phyloP scores from a whole-genome alignment of 1,139 yeast genomes.

The Wickerhamiella infanticola region DNA sequence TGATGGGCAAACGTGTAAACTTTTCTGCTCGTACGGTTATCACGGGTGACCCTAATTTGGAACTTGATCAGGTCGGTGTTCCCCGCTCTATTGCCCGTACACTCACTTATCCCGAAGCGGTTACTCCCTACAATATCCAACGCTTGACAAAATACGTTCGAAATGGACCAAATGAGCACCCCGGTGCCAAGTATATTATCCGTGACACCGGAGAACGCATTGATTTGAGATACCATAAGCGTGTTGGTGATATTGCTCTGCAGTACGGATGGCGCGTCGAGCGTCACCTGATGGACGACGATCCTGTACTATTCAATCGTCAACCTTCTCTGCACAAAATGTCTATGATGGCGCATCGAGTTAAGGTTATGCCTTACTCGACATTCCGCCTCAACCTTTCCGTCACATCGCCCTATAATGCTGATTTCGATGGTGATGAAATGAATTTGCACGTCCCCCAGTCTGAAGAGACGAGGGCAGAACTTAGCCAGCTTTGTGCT shows the following conservation, averaged over 20 bases:
- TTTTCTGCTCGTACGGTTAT: constrained; percentile 98
- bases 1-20: constrained; percentile 99
- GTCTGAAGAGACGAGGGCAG: constrained; percentile 96
- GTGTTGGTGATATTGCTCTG: constrained; percentile 95
- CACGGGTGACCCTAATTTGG: constrained; percentile 97
- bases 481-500: constrained; percentile 84
- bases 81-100: constrained; percentile 95
- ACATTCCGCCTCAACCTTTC: constrained; percentile 93
- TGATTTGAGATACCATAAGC: constrained; percentile 87
- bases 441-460: constrained; percentile 99
- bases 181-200: constrained; percentile 96
- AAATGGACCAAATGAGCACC: constrained; percentile 98
- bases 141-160: constrained; percentile 82
- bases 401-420: constrained; percentile 96
- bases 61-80: constrained; percentile 96
- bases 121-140: constrained; percentile 93
- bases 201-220: constrained; percentile 98
- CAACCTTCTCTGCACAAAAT: constrained; percentile 98
- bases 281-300: constrained; percentile 93
- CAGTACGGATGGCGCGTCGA: constrained; percentile 99
- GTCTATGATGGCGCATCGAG: constrained; percentile 99
- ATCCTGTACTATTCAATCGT: constrained; percentile 95
- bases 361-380: constrained; percentile 96
- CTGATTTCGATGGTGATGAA: constrained; percentile 99
- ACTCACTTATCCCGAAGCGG: constrained; percentile 89